Evolutionary conservation across 225 moss, liverwort and hornwort species (phyloP), one percentile per base, ranked within the genome.

Genomic region (Asterella californica): DNA sequence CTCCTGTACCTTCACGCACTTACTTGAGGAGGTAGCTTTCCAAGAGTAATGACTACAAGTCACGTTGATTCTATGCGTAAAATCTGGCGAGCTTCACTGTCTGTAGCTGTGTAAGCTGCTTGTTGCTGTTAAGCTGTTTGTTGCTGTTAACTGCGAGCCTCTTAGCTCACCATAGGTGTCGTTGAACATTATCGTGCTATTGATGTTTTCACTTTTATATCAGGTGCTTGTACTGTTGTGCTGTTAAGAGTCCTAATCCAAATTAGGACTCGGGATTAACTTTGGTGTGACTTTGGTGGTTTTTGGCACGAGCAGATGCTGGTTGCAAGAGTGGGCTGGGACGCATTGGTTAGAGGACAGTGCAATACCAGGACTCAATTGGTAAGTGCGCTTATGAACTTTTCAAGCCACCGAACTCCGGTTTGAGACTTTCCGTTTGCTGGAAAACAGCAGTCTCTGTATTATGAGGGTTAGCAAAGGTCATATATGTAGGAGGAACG

Each of bases 261-360:
- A 10, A 24, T 76, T 22, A 10, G 75, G 19, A 59, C 18, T 76
- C 2, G 38, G 33, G 59, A 38, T 76, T 21, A 27, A 54, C 54
- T 57, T 57, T 37, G 27, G 9, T 59, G 15, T n/a, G n/a, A n/a
- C n/a, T n/a, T n/a, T n/a, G n/a, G n/a, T n/a, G n/a, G n/a, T 21
- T 19, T 78, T 46, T 47, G 17, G 33, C 19, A 15, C 82, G 78
- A 61, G 83, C 87, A 99, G 99, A 88, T 89, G 93, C 79, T 99
- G 95, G 99, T 82, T 99, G 82, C 95, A 92, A 87, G 95, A 99
- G 64, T 99, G 91, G 95, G 92, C 95, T 76, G 93, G 99, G 79
- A 92, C 93, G 32, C 88, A 93, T 69, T 99, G 93, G 95, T 84
- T 99, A 77, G 99, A 99, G 85, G 91, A 95, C 79, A 91, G 85